Percentiles rank a stretch among this genome's conserved stretches.
phyloP scores from a whole-genome alignment of 2,329 filamentous ascomycete genomes.

The Alternaria metachromatica region DNA sequence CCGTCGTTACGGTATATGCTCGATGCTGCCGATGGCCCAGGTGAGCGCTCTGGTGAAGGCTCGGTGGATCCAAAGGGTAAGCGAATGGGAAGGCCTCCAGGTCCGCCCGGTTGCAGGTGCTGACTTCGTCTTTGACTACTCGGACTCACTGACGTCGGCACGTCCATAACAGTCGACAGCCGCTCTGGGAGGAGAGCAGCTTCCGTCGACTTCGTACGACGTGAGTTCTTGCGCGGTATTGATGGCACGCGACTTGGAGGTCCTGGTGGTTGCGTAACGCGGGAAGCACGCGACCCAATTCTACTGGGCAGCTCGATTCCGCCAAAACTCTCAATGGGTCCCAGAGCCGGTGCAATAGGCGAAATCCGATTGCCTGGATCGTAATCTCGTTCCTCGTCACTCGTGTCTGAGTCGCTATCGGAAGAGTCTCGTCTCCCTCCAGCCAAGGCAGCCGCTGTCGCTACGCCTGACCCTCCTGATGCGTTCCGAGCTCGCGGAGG shows the following conservation, averaged over 20 bases:
- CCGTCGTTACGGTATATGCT: conserved; percentile 40
- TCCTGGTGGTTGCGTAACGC: conserved; percentile 25
- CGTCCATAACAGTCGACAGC: conserved; percentile 39
- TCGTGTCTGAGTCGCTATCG: conserved; percentile 40
- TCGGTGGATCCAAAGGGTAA: conserved; percentile 48
- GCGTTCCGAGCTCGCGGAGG: conserved; percentile 4
- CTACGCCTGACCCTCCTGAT: conserved; percentile 19
- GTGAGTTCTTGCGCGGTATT: conserved; percentile 76
- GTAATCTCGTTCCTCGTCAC: conserved; percentile 53
- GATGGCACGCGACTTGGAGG: conserved; percentile 45
- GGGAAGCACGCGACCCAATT: conserved; percentile 64
- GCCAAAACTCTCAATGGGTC: conserved; percentile 65
- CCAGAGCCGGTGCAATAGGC: conserved; percentile 63
- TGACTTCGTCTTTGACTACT: conserved; percentile 19
- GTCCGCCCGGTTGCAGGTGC: conserved; percentile 36
- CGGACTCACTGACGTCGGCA: conserved; percentile 19
- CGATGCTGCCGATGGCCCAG: conserved; percentile 44
- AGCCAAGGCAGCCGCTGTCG: conserved; percentile 20
- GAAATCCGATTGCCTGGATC: conserved; percentile 52
- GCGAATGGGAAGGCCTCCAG: conserved; percentile 36
- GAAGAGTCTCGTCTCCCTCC: conserved; percentile 54
- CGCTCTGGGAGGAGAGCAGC: conserved; percentile 33
- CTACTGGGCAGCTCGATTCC: conserved; percentile 70
- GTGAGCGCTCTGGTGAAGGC: conserved; percentile 45
- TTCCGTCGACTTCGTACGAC: conserved; percentile 40